Conservation (phyloP, 2,329 filamentous ascomycete species). For the Pseudogymnoascus sp. region DNA sequence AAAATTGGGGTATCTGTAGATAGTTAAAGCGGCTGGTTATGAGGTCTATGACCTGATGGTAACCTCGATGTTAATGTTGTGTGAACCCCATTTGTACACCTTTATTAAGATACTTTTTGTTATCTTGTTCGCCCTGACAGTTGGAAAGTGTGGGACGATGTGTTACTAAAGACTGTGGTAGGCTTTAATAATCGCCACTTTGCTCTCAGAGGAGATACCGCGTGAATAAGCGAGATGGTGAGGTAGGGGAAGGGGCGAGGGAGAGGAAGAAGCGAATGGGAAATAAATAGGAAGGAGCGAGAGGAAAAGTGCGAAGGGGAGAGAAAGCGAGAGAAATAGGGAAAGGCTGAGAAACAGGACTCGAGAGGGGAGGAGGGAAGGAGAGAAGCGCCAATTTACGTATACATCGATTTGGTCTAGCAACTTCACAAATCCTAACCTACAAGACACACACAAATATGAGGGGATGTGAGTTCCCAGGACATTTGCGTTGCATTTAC, state of each 20-base stretch:
- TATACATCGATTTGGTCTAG: neutral
- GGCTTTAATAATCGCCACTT: too few species aligned
- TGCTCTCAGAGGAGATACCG: too few species aligned
- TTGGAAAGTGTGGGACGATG: neutral
- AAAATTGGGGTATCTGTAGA: neutral
- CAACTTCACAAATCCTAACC: neutral
- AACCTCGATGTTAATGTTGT: neutral
- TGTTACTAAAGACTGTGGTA: too few species aligned
- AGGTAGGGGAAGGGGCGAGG: too few species aligned
- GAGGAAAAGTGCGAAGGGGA: too few species aligned
- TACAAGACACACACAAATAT: neutral
- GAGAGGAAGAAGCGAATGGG: too few species aligned
- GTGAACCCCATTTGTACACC: neutral
- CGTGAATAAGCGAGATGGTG: too few species aligned
- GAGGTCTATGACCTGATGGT: neutral
- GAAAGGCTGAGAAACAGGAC: too few species aligned
- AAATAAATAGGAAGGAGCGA: too few species aligned
- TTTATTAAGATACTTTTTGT: neutral
- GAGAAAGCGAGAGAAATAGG: too few species aligned
- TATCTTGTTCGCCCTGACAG: neutral
- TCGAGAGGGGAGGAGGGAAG: too few species aligned
- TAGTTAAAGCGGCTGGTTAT: neutral
- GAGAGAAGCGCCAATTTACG: too few species aligned
- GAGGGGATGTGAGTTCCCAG: neutral
- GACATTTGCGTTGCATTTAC: neutral